A percentile compares a stretch with the other conserved stretches of the same genome.
Evolutionary conservation across 345 rosid species (phyloP).

Genomic region (Dimocarpus longan): DNA sequence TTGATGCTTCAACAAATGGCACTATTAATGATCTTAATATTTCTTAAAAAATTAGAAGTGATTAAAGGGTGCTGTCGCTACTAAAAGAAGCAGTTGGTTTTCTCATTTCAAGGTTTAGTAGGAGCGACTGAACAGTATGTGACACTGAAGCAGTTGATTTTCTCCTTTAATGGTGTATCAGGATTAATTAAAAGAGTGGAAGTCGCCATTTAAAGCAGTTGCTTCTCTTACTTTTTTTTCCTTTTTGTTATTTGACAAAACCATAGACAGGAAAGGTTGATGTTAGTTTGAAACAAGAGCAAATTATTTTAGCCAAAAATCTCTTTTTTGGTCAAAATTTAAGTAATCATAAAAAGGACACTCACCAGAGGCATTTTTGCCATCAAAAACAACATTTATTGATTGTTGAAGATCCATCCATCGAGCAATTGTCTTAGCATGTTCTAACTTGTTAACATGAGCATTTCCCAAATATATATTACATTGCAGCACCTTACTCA

Average conservation of each 20-base stretch:
- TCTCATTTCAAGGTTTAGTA: not conserved
- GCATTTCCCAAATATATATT: constrained; percentile 76
- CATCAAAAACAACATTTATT: constrained; percentile 70
- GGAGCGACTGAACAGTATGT: not conserved
- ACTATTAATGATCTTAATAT: too few relatives aligned
- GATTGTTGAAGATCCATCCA: constrained; percentile 96
- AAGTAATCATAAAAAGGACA: constrained; percentile 5
- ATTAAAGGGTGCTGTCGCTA: too few relatives aligned
- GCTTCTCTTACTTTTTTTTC: not conserved
- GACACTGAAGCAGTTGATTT: not conserved
- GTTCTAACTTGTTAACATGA: constrained; percentile 39
- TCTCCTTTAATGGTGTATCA: not conserved
- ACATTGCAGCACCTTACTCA: constrained; percentile 67
- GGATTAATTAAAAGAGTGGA: not conserved
- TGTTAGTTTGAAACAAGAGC: not conserved
- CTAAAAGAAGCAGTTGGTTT: not conserved
- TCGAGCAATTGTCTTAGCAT: constrained; percentile 39
- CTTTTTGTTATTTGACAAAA: too few relatives aligned
- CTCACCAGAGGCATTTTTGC: constrained; percentile 78
- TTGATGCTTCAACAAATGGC: too few relatives aligned
- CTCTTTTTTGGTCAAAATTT: not conserved
- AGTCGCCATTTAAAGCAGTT: not conserved
- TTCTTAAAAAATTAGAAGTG: too few relatives aligned
- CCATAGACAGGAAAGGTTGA: not conserved
- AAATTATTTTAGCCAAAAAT: not conserved